Percentiles rank a stretch among this genome's conserved stretches.
These are phyloP conservation scores for Curvularia spicifera DNA, from an alignment of 2,329 filamentous ascomycete genomes.

Conservation along the genomic window DNA sequence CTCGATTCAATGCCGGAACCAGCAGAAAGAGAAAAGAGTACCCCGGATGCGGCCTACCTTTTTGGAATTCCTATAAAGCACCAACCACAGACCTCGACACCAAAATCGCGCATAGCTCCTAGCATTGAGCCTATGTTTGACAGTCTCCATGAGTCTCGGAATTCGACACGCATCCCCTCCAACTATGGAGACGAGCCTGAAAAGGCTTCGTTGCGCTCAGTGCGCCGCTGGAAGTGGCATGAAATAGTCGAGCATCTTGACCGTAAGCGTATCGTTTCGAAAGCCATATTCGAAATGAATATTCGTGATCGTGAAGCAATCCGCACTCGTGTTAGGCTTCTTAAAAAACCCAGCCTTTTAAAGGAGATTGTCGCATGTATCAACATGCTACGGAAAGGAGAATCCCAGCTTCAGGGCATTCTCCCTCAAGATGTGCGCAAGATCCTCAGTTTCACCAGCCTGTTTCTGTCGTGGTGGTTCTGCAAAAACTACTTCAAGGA, in stretches of 20 bases:
- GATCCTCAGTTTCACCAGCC: conserved; percentile 32
- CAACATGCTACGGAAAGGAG: conserved; percentile 27
- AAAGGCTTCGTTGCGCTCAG: conserved; percentile 34
- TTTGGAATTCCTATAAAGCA: neutral
- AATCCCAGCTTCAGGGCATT: conserved; percentile 34
- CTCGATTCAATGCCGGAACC: conserved; percentile 27
- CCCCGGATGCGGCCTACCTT: neutral
- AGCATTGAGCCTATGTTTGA: conserved; percentile 12
- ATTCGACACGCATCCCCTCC: neutral
- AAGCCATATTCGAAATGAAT: conserved; percentile 47
- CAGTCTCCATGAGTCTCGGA: neutral
- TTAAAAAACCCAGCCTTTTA: conserved; percentile 29
- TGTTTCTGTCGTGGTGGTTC: conserved; percentile 48
- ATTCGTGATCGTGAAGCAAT: conserved; percentile 30
- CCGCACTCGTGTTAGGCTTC: conserved; percentile 24
- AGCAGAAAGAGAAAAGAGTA: conserved; percentile 7
- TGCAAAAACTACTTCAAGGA: conserved; percentile 28
- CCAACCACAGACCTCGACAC: neutral
- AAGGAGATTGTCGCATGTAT: conserved; percentile 36
- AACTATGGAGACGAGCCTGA: conserved; percentile 29
- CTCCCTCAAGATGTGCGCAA: conserved; percentile 34
- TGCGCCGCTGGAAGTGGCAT: conserved; percentile 44
- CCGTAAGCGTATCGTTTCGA: conserved; percentile 54
- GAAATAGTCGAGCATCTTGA: conserved; percentile 50
- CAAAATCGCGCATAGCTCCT: conserved; percentile 10